Base-by-base conservation (phyloP, 768 basidiomycete species). In the Neoboletus brunneissimus region DNA sequence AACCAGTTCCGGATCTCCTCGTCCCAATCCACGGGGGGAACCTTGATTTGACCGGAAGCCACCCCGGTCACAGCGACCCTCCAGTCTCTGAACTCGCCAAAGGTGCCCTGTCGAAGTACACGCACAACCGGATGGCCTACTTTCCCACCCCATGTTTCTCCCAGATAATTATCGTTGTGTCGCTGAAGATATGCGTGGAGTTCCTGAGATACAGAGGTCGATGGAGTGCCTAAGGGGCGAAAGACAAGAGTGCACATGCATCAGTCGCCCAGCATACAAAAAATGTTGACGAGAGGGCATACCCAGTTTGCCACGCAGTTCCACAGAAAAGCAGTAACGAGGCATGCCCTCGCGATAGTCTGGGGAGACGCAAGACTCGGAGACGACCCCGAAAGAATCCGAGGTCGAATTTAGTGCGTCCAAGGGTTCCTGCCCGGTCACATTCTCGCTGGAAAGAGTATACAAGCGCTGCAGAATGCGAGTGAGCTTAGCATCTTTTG, bases 381-480 rank as follows among this genome's bases (percentile, higher is more conserved):
- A 70, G 41, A 68, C 47, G 10, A 45, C 41, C 0, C 68, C 66
- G 3, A 70, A 53, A 1, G 55, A 59, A 18, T 58, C 50, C 1
- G 64, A 56, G 1, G 49, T 55, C 20, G 66, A 55, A 3, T 45
- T 1, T 18, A 69, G 43, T 9, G 64, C 64, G 11, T 56, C 49
- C 35, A 53, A 38, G 49, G 66, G 62, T 47, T 68, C 60, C 10
- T 61, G 57, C 12, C 63, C 68, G 0, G 68, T 61, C 22, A 64
- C 63, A n/a, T 42, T 64, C 35, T 68, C 67, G 51, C 55, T 62
- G 18, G 58, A 64, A 9, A 68, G 55, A 45, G 65, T 6, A 68
- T 62, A 25, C 42, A 37, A 8, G 55, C 54, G 10, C 67, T 62
- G 32, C 2, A 35, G 34, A 15, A 29, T 16, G 13, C 22, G 7